phyloP scores from a whole-genome alignment of 2,329 filamentous ascomycete genomes.

The Pyricularia sp. region DNA sequence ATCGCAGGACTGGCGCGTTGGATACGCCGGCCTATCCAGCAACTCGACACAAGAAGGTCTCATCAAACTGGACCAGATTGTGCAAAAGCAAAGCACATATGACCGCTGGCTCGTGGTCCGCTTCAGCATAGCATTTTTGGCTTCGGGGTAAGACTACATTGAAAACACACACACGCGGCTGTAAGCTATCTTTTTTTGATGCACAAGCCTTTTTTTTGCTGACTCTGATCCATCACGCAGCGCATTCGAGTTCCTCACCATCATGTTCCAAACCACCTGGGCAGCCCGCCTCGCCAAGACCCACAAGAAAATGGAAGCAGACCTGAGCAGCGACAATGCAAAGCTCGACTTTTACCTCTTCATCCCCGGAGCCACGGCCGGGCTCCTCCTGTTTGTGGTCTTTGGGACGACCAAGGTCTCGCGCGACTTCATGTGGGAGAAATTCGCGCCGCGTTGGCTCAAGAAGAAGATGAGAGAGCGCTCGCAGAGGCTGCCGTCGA shows the following conservation, averaged over 20 bases:
- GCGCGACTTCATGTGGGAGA: slow-evolving; percentile 14
- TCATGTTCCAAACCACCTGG: neutral
- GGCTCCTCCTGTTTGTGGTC: slow-evolving; percentile 23
- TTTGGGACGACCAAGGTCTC: slow-evolving; percentile 28
- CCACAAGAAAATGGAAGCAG: neutral
- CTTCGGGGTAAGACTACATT: slow-evolving; percentile 19
- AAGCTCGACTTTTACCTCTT: slow-evolving; percentile 20
- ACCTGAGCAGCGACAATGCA: neutral
- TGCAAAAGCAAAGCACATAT: slow-evolving; percentile 22
- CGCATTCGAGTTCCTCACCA: neutral
- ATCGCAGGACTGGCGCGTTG: slow-evolving; percentile 17
- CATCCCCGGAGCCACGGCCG: slow-evolving; percentile 23
- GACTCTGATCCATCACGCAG: neutral
- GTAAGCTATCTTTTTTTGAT: too few species aligned
- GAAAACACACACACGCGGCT: too few species aligned
- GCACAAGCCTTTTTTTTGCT: neutral
- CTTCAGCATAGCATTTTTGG: slow-evolving; percentile 29
- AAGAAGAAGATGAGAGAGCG: slow-evolving; percentile 2
- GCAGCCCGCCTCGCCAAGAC: neutral
- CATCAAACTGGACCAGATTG: slow-evolving; percentile 1
- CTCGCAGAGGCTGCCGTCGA: neutral
- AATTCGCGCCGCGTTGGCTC: slow-evolving; percentile 10
- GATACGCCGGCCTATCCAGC: slow-evolving; percentile 14
- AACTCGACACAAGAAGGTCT: neutral
- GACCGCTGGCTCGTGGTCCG: slow-evolving; percentile 30